Conservation (phyloP, 2,329 filamentous ascomycete genomes). For the Fusarium foetens region DNA sequence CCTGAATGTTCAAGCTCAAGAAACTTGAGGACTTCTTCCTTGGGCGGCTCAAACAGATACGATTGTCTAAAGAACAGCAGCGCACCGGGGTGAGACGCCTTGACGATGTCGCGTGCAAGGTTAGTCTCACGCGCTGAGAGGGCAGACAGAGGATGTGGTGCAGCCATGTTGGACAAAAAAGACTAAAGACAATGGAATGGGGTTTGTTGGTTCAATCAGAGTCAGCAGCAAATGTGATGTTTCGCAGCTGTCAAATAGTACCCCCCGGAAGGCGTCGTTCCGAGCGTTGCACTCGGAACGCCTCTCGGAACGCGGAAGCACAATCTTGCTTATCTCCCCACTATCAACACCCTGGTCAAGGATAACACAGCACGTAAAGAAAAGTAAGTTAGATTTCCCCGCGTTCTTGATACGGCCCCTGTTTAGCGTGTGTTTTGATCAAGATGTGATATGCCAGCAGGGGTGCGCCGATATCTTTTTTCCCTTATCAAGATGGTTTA, state of each 20-base stretch:
- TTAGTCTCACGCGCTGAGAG: constrained; percentile 46
- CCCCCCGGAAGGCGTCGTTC: not conserved
- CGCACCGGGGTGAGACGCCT: constrained; percentile 43
- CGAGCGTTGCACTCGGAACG: not conserved
- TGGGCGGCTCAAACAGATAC: constrained; percentile 61
- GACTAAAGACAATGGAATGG: not conserved
- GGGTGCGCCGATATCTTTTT: not conserved
- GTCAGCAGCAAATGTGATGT: not conserved
- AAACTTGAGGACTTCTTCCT: constrained; percentile 57
- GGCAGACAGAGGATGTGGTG: constrained; percentile 47
- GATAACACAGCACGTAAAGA: not conserved
- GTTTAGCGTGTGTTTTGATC: not conserved
- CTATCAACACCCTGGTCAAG: not conserved
- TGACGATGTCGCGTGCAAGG: constrained; percentile 50
- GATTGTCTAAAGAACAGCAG: constrained; percentile 60
- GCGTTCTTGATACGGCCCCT: constrained; percentile 19
- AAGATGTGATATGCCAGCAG: not conserved
- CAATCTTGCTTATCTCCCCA: not conserved
- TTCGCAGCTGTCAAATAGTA: constrained; percentile 2
- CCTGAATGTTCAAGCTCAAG: constrained; percentile 57
- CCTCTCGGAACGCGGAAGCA: constrained; percentile 9
- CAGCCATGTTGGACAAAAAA: not conserved
- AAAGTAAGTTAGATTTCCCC: not conserved
- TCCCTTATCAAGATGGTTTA: not conserved
- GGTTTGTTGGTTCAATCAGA: not conserved